Base-by-base conservation (phyloP, 1,284 basidiomycete genomes). In the Chiua sp. region DNA sequence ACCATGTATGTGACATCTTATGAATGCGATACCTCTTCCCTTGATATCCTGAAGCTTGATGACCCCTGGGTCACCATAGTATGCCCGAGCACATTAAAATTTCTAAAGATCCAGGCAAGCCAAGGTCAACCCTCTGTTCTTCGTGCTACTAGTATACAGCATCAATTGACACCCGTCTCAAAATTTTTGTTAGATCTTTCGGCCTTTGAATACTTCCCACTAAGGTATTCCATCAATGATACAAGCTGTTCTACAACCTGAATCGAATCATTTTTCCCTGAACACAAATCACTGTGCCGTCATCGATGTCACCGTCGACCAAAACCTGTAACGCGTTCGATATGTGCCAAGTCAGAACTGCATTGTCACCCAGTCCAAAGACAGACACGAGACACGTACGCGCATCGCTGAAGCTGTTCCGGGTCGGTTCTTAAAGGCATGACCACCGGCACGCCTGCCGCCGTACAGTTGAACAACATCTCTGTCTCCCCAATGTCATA, bases 381-480 rank as follows among this genome's bases (percentile, higher is more conserved):
- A 44, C 22, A 11, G 11, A 13, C 44, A 39, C n/a, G 22, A n/a
- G 13, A 47, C 23, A 68, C 70, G 32, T 53, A 75, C 70, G 49
- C 42, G 66, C 73, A 75, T 59, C 73, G 65, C 3, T 55, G 15
- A 8, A 62, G 42, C 35, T 67, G 7, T 2, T 4, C 39, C 3
- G 44, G 42, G 50, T 73, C 70, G 0, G 70, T 68, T n/a, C n/a
- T 32, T 32, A 63, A 33, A 3, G 64, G 51, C 35, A 11, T 22
- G 7, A 75, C 35, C 2, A 56, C 51, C 6, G 71, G 67, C 1
- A 20, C 48, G 3, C 55, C 60, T 1, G 11, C 55, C 22, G 59
- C 63, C 0, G 69, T 73, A 7, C 52, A 39, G 37, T 75, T 68
- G 51, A 75, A 75, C 4, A 75, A 3, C 68, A 75, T 75, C 22